These are phyloP conservation scores for Penicillium malachiteum DNA, from an alignment of 495 filamentous ascomycete species.

Conservation along the genomic window DNA sequence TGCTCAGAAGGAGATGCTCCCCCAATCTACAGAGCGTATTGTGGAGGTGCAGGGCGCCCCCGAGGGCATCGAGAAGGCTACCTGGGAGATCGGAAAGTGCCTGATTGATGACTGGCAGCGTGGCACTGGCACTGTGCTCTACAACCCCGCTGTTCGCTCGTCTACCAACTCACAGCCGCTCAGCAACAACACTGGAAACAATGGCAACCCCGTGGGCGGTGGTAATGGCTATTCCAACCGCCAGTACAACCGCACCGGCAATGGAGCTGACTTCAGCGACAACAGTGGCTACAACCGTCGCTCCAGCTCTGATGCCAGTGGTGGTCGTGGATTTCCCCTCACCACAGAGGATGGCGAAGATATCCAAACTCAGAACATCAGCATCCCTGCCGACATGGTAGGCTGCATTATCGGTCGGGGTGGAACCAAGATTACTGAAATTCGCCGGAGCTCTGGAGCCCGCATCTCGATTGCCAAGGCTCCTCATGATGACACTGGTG, in stretches of 20 bases:
- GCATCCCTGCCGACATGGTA: constrained; percentile 98
- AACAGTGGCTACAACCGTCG: constrained; percentile 67
- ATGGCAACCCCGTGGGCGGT: constrained; percentile 34
- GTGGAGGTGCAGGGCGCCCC: constrained; percentile 94
- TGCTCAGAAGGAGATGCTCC: constrained; percentile 98
- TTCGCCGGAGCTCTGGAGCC: constrained; percentile 91
- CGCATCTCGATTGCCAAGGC: constrained; percentile 98
- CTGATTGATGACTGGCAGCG: constrained; percentile 96
- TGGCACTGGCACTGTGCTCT: constrained; percentile 91
- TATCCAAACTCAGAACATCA: constrained; percentile 98
- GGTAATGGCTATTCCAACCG: constrained; percentile 61
- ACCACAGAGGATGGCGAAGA: constrained; percentile 95
- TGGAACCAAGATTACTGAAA: constrained; percentile 96
- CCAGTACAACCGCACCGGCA: constrained; percentile 84
- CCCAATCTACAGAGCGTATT: constrained; percentile 97
- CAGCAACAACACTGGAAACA: constrained; percentile 27
- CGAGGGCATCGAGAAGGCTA: constrained; percentile 88
- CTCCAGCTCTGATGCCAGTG: constrained; percentile 70
- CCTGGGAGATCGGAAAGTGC: constrained; percentile 99
- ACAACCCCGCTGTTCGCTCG: constrained; percentile 91
- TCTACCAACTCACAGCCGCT: constrained; percentile 53
- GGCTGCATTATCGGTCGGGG: constrained; percentile 96
- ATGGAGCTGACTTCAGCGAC: constrained; percentile 97
- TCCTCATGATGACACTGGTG: constrained; percentile 93
- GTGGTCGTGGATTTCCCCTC: constrained; percentile 69